phyloP scores from a whole-genome alignment of 345 rosid genomes.

The Acer negundo region DNA sequence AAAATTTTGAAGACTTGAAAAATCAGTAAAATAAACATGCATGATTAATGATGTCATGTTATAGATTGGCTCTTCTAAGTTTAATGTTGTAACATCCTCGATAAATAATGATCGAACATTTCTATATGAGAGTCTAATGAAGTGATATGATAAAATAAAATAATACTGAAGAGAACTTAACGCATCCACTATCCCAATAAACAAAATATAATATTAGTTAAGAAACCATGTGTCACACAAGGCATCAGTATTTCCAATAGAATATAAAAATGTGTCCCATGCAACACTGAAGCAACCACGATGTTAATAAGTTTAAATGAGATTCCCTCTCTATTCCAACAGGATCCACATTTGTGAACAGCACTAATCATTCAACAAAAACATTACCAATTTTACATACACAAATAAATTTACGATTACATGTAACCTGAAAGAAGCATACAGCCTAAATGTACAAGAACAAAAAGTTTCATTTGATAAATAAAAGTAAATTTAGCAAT shows the following conservation, averaged over 20 bases:
- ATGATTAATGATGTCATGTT: not conserved
- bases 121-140: not conserved
- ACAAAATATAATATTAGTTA: not conserved
- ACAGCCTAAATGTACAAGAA: not conserved
- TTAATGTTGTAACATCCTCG: not conserved
- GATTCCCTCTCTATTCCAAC: not conserved
- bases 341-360: not conserved
- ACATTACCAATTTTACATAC: constrained; percentile 5
- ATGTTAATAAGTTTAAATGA: not conserved
- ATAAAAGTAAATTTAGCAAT: constrained; percentile 1
- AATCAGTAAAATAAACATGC: not conserved
- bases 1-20: no score
- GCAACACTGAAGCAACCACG: no score
- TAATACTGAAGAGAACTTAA: not conserved
- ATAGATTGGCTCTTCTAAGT: not conserved
- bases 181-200: not conserved
- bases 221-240: not conserved
- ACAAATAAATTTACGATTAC: not conserved
- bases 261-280: not conserved
- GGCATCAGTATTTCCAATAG: not conserved
- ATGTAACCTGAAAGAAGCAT: constrained; percentile 1
- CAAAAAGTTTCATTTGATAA: not conserved
- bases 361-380: constrained; percentile 2
- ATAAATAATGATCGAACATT: constrained; percentile 1
- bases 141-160: not conserved